Percentiles rank a stretch among this genome's conserved stretches.
Evolutionary conservation across 73 alveolate species (phyloP).

Genomic region (Paramecium caudatum): DNA sequence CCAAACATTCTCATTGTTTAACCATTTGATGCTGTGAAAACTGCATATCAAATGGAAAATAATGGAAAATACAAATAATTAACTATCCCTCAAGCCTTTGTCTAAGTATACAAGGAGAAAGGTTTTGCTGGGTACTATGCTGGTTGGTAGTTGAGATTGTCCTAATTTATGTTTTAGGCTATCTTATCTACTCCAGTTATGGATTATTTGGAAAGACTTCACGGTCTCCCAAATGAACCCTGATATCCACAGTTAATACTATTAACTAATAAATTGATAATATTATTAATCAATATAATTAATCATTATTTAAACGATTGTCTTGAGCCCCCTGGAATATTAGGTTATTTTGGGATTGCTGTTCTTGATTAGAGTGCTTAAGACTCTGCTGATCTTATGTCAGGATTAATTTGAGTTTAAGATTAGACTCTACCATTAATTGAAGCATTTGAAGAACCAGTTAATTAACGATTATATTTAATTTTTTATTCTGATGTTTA

Average conservation of each 20-base stretch:
- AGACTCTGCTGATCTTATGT: no score
- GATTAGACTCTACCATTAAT: no score
- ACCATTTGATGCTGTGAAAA: conserved; percentile 46
- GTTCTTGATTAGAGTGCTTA: no score
- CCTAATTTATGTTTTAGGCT: conserved; percentile 26
- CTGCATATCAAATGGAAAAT: conserved; percentile 38
- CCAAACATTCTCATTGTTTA: conserved; percentile 48
- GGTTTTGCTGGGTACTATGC: conserved; percentile 51
- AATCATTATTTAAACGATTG: conserved; percentile 23
- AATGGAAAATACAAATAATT: background rate
- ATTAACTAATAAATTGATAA: conserved; percentile 35
- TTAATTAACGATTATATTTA: background rate
- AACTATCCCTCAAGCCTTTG: background rate
- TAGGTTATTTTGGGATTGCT: no score
- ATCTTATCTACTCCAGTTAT: conserved; percentile 50
- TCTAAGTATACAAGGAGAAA: conserved; percentile 18
- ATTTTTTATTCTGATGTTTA: background rate
- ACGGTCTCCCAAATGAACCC: conserved; percentile 45
- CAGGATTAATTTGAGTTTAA: no score
- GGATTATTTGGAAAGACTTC: conserved; percentile 68
- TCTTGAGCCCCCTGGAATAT: background rate
- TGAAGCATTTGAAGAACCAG: background rate
- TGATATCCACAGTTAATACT: conserved; percentile 2
- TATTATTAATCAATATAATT: background rate
- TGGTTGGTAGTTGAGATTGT: conserved; percentile 3